Conservation (phyloP, 2,329 filamentous ascomycete species). For the Pleoardoris graminearum region DNA sequence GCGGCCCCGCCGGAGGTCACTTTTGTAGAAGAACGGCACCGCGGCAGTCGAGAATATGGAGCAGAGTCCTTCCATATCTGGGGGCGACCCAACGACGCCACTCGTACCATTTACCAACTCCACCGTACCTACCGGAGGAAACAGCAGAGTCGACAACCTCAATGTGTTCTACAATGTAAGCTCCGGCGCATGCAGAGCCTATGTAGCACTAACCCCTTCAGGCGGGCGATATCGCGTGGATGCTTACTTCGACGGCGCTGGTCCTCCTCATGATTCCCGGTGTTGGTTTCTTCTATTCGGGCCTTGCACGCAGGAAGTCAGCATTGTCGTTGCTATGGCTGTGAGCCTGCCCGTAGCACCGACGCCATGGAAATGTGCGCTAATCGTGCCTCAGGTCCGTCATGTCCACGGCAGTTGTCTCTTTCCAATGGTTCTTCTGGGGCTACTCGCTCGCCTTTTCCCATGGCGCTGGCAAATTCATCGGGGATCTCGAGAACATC, state of each 20-base stretch:
- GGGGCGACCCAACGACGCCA: constrained; percentile 35
- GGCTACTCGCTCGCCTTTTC: constrained; percentile 84
- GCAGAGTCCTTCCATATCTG: constrained; percentile 21
- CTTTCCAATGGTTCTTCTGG: constrained; percentile 97
- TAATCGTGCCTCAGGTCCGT: constrained; percentile 55
- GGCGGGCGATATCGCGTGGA: constrained; percentile 82
- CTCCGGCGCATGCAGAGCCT: constrained; percentile 12
- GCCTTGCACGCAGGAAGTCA: constrained; percentile 84
- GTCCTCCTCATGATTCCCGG: constrained; percentile 93
- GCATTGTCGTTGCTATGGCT: constrained; percentile 85
- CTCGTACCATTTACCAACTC: constrained; percentile 57
- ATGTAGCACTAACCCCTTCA: constrained; percentile 46
- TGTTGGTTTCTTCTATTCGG: constrained; percentile 93
- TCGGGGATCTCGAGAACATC: constrained; percentile 79
- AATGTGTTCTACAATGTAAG: constrained; percentile 83
- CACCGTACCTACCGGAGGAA: constrained; percentile 66
- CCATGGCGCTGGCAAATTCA: constrained; percentile 72
- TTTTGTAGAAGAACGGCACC: not conserved
- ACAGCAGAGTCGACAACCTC: constrained; percentile 69
- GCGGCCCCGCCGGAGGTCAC: not conserved
- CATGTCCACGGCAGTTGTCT: constrained; percentile 76
- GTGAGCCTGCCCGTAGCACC: not conserved
- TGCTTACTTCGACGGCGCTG: constrained; percentile 74
- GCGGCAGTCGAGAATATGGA: constrained; percentile 19
- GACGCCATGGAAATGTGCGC: not conserved